A percentile compares a stretch with the other conserved stretches of the same genome.
phyloP scores from a whole-genome alignment of 495 filamentous ascomycete species.

The Penicillium malachiteum region DNA sequence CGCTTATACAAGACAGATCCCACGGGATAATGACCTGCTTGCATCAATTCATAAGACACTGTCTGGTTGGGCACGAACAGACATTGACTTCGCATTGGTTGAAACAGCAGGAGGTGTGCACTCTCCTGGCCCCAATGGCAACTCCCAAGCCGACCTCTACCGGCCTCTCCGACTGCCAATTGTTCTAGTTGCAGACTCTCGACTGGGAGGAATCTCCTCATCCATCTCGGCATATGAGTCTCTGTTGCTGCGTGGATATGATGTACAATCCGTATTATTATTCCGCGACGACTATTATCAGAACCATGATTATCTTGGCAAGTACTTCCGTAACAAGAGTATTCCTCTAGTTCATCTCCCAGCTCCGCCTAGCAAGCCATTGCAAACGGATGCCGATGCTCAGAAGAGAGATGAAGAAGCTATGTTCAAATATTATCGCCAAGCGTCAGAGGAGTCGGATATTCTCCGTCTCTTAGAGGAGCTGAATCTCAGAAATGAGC shows the following conservation, averaged over 20 bases:
- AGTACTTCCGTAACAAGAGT: conserved; percentile 59
- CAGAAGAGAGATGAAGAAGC: conserved; percentile 47
- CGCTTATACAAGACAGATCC: conserved; percentile 29
- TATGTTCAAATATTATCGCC: conserved; percentile 60
- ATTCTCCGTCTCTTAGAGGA: conserved; percentile 41
- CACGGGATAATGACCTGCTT: conserved; percentile 48
- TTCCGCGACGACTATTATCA: conserved; percentile 62
- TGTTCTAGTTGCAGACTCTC: conserved; percentile 68
- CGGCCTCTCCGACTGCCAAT: conserved; percentile 67
- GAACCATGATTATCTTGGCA: conserved; percentile 61
- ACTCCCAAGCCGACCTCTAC: conserved; percentile 72
- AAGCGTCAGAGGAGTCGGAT: conserved; percentile 34
- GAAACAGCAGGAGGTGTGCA: conserved; percentile 79
- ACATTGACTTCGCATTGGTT: conserved; percentile 53
- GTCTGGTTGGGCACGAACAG: conserved; percentile 36
- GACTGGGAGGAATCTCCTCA: conserved; percentile 70
- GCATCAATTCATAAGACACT: conserved; percentile 47
- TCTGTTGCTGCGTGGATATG: conserved; percentile 68
- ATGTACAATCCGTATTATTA: conserved; percentile 62
- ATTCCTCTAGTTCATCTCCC: conserved; percentile 55
- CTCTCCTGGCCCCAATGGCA: conserved; percentile 71
- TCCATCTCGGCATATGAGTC: conserved; percentile 77
- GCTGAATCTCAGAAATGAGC: conserved; percentile 47
- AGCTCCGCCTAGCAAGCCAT: conserved; percentile 47
- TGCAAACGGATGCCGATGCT: conserved; percentile 25